Evolutionary conservation across 768 basidiomycete species (phyloP).

Genomic region (Suillus paluster): DNA sequence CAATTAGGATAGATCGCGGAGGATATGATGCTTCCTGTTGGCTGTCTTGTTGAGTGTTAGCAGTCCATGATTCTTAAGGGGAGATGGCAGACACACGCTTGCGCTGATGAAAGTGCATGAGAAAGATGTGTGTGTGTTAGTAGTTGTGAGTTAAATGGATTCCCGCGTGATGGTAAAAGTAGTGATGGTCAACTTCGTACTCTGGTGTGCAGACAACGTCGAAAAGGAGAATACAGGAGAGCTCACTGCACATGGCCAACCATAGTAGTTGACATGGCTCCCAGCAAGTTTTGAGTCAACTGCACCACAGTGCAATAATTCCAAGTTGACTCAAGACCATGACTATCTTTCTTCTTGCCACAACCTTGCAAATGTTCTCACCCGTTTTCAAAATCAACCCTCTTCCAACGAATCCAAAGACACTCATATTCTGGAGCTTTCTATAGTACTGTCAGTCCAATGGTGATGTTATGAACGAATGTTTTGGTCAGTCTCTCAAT

Average conservation of each 20-base stretch:
- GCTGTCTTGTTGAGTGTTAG: constrained; percentile 33
- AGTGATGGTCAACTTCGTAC: not conserved
- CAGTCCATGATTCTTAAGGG: constrained; percentile 1
- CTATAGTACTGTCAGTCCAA: not conserved
- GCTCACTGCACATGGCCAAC: not conserved
- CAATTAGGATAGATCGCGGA: constrained; percentile 71
- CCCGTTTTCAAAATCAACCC: too few species aligned
- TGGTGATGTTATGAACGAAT: not conserved
- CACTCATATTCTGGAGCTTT: not conserved
- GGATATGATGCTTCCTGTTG: constrained; percentile 33
- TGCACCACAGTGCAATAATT: not conserved
- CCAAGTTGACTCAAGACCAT: too few species aligned
- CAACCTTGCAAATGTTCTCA: constrained; percentile 4
- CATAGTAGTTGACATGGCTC: not conserved
- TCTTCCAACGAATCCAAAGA: not conserved
- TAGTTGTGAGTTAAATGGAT: not conserved
- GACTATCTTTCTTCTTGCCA: not conserved
- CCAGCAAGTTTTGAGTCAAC: not conserved
- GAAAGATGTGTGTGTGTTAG: not conserved
- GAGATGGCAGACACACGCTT: constrained; percentile 10
- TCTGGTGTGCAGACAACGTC: not conserved
- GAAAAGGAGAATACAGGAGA: not conserved
- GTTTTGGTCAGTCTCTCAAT: not conserved
- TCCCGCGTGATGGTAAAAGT: not conserved
- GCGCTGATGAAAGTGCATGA: constrained; percentile 2